phyloP scores from a whole-genome alignment of 2,329 filamentous ascomycete species.

The Apiospora hydei region DNA sequence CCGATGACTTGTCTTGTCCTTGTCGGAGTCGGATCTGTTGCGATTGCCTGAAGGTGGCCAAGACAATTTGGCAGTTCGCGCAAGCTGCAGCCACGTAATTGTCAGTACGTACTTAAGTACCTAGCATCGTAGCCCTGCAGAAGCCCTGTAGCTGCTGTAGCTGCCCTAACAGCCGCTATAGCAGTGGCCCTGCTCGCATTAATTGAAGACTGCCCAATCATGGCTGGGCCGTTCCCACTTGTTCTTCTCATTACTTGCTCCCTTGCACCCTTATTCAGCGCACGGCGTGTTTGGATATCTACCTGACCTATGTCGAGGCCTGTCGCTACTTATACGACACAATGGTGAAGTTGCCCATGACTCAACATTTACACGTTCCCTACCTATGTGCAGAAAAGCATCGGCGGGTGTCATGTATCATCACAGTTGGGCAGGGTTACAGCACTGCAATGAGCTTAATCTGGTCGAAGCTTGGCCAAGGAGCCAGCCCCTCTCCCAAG shows the following conservation, averaged over 20 bases:
- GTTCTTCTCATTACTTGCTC: not conserved
- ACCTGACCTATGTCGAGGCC: not conserved
- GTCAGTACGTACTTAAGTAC: not conserved
- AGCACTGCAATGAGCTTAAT: slow-evolving; percentile 10
- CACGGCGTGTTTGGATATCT: not conserved
- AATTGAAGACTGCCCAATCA: not conserved
- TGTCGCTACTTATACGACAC: slow-evolving; percentile 8
- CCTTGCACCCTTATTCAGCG: slow-evolving; percentile 2
- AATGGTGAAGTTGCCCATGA: slow-evolving; percentile 14
- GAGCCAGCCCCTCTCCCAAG: not conserved
- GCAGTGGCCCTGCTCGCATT: not conserved
- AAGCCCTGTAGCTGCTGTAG: not conserved
- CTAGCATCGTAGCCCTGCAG: not conserved
- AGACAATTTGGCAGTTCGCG: slow-evolving; percentile 13
- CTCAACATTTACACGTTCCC: not conserved
- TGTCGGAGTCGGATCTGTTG: not conserved
- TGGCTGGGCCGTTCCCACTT: not conserved
- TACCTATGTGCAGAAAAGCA: not conserved
- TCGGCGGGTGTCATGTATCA: not conserved
- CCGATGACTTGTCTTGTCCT: slow-evolving; percentile 11
- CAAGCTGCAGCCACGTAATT: slow-evolving; percentile 7
- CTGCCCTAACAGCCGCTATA: not conserved
- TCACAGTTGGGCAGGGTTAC: not conserved
- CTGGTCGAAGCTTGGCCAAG: not conserved
- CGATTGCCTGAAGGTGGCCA: slow-evolving; percentile 13